These are phyloP conservation scores for Trametes sanguinea DNA, from an alignment of 768 basidiomycete species.

Conservation along the genomic window DNA sequence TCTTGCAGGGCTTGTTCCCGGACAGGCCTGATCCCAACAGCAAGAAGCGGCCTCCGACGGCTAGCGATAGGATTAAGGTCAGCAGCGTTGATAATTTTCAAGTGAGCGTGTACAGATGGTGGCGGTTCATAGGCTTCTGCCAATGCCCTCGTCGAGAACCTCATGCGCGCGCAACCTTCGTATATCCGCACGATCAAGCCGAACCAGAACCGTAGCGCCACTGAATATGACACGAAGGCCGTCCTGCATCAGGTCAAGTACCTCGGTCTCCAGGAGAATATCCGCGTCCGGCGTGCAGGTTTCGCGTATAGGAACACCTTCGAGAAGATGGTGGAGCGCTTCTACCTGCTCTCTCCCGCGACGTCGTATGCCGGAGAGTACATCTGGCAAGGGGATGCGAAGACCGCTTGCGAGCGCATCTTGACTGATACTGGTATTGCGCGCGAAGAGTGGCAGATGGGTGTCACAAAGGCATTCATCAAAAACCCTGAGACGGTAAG, in stretches of 20 bases:
- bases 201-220: conserved; percentile 90
- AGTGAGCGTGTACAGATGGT: neutral
- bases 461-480: conserved; percentile 97
- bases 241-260: conserved; percentile 99
- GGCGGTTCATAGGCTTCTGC: conserved; percentile 70
- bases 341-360: conserved; percentile 91
- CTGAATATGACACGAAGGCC: conserved; percentile 93
- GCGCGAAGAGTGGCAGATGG: conserved; percentile 99
- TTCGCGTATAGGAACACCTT: conserved; percentile 99
- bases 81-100: conserved; percentile 6
- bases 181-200: conserved; percentile 99
- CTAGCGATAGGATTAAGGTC: conserved; percentile 97
- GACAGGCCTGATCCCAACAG: conserved; percentile 94
- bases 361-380: conserved; percentile 99
- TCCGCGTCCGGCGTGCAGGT: conserved; percentile 94
- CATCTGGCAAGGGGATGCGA: conserved; percentile 89
- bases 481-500: conserved; percentile 97
- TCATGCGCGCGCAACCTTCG: conserved; percentile 96
- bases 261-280: conserved; percentile 97
- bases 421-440: conserved; percentile 94
- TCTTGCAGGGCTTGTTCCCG: conserved; percentile 87
- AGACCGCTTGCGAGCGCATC: conserved; percentile 91
- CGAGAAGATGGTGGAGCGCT: conserved; percentile 98
- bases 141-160: conserved; percentile 91
- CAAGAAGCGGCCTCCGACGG: conserved; percentile 97